phyloP scores from a whole-genome alignment of 2,329 filamentous ascomycete genomes.

The Penicillium vulpinum region DNA sequence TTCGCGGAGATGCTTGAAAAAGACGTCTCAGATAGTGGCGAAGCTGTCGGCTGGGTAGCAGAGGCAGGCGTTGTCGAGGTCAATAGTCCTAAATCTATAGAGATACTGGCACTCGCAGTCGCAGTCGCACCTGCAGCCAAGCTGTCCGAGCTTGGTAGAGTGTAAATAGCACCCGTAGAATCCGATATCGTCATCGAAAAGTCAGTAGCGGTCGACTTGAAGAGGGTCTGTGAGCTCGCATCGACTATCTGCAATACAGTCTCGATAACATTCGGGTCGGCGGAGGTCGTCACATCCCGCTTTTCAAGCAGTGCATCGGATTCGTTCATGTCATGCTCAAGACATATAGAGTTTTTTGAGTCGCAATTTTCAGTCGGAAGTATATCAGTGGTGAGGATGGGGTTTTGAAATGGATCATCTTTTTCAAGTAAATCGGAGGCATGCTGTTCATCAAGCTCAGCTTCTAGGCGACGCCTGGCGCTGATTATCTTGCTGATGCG shows the following conservation, averaged over 20 bases:
- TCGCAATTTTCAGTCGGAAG: constrained; percentile 11
- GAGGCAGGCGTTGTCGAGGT: constrained; percentile 6
- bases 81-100: background rate
- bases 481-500: constrained; percentile 18
- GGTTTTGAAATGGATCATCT: background rate
- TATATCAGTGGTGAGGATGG: constrained; percentile 5
- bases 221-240: constrained; percentile 17
- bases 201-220: constrained; percentile 11
- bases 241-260: constrained; percentile 23
- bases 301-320: constrained; percentile 8
- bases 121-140: background rate
- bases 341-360: constrained; percentile 8
- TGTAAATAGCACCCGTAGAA: constrained; percentile 11
- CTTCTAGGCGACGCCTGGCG: constrained; percentile 16
- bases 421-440: background rate
- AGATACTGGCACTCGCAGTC: background rate
- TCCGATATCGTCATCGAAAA: constrained; percentile 19
- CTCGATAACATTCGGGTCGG: constrained; percentile 8
- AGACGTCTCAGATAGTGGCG: background rate
- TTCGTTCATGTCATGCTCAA: background rate
- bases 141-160: constrained; percentile 3
- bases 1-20: background rate
- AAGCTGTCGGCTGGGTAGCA: constrained; percentile 1
- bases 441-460: background rate
- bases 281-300: constrained; percentile 15